These are phyloP conservation scores for Farysia itapuensis DNA, from an alignment of 1,284 basidiomycete genomes.

Conservation along the genomic window DNA sequence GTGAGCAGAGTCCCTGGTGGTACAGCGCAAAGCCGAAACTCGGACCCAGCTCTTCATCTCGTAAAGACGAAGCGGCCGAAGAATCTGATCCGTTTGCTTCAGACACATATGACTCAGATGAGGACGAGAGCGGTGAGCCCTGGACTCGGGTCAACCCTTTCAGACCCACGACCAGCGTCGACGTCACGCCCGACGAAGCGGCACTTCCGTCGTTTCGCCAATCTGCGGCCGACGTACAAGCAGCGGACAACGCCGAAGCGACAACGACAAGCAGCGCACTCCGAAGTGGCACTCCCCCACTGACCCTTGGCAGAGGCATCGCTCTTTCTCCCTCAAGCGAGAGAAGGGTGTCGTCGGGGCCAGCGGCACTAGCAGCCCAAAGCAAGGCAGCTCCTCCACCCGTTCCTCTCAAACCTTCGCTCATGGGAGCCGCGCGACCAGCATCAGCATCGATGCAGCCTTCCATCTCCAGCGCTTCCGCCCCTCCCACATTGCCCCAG, in stretches of 20 bases:
- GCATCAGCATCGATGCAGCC: background rate
- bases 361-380: conserved; percentile 3
- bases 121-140: background rate
- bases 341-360: conserved; percentile 17
- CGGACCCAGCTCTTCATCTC: too few relatives aligned
- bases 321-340: conserved; percentile 15
- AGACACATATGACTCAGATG: background rate
- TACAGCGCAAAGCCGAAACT: conserved; percentile 1
- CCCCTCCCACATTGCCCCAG: conserved; percentile 23
- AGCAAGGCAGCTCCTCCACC: conserved; percentile 18
- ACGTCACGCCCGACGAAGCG: too few relatives aligned
- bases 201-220: too few relatives aligned
- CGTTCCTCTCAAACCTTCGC: conserved; percentile 23
- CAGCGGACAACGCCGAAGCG: too few relatives aligned
- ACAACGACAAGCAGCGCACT: too few relatives aligned
- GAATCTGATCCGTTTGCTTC: background rate
- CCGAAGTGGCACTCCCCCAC: too few relatives aligned
- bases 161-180: conserved; percentile 6
- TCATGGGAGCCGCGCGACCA: background rate
- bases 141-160: conserved; percentile 3
- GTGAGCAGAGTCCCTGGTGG: conserved; percentile 36
- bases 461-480: conserved; percentile 1
- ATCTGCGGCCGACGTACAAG: too few relatives aligned
- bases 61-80: background rate
- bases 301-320: too few relatives aligned